These are phyloP conservation scores for Sonneratia alba DNA, from an alignment of 345 rosid species.

Conservation along the genomic window DNA sequence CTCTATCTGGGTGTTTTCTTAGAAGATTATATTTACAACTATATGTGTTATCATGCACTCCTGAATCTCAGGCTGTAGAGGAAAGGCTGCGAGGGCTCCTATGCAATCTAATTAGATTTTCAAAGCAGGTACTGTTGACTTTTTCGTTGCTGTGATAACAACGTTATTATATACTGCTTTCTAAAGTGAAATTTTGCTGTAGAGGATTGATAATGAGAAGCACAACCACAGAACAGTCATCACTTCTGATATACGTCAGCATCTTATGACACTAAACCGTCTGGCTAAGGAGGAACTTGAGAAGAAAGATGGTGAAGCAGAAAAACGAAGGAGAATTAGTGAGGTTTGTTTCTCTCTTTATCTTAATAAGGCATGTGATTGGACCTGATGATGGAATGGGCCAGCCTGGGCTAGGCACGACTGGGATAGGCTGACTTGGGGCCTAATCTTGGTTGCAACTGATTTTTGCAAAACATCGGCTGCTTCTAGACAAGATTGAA, in stretches of 20 bases:
- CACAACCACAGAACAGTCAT: constrained; percentile 52
- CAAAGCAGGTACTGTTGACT: constrained; percentile 62
- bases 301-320: constrained; percentile 79
- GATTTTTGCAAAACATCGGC: neutral
- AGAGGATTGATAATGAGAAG: constrained; percentile 86
- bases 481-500: neutral
- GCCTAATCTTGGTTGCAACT: neutral
- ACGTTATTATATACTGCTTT: constrained; percentile 14
- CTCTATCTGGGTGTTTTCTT: constrained; percentile 15
- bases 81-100: constrained; percentile 85
- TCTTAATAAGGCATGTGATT: neutral
- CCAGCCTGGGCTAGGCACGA: neutral
- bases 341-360: constrained; percentile 32
- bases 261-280: constrained; percentile 59
- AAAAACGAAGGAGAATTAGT: constrained; percentile 63
- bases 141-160: constrained; percentile 8
- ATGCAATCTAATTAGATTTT: constrained; percentile 60
- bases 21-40: neutral
- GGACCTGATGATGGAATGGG: neutral
- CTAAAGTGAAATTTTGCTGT: constrained; percentile 14
- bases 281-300: constrained; percentile 78
- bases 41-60: constrained; percentile 12
- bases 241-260: constrained; percentile 68
- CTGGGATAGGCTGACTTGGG: neutral
- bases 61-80: constrained; percentile 60